Evolutionary conservation across 2,329 filamentous ascomycete species (phyloP), one percentile per base, ranked within the genome.

Genomic region (Dactylellina drechsleri): DNA sequence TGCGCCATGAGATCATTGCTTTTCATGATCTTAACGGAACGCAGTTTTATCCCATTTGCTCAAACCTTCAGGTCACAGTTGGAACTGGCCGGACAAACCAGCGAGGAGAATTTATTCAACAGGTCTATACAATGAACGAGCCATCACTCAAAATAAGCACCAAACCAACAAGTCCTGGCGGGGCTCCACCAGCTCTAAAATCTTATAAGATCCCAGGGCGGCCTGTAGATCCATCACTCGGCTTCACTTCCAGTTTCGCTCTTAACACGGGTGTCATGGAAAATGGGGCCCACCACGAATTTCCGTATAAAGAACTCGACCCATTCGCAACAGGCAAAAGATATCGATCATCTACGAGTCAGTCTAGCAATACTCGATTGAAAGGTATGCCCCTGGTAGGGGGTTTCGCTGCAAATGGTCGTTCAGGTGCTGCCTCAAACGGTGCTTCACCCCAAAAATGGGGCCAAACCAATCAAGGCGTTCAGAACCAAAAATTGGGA

Each of bases 1-100:
- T 52, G 12, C 47, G 47, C 3, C 47, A 52, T n/a, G 47, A 52
- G 18, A 52, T 52, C 31, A 47, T 54, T 26, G 12, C 47, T 5
- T 23, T 52, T 4, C 47, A 52, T n/a, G 47, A 52, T 18, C 10
- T 18, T 26, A 13, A n/a, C 13, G 20, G 31, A 26, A 28, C 57
- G 4, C 41, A 47, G 31, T 13, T 26, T 26, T 85, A 86, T 77
- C 80, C 83, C 80, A 80, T 82, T 72, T 86, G 85, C 77, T 84
- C 83, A 0, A 84, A 85, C 76, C 79, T 85, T 76, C 83, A 81
- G 50, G 82, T 85, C n/a, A 81, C 81, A 0, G 84, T 83, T 31
- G 83, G 83, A 47, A 80, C 81, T 3, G 81, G 77, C 0, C 78
- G 75, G 0, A 79, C 79, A 23, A 79, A 76, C 16, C 81, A 81